phyloP scores from a whole-genome alignment of 225 moss, liverwort and hornwort genomes.

The Pleurozium schreberi region DNA sequence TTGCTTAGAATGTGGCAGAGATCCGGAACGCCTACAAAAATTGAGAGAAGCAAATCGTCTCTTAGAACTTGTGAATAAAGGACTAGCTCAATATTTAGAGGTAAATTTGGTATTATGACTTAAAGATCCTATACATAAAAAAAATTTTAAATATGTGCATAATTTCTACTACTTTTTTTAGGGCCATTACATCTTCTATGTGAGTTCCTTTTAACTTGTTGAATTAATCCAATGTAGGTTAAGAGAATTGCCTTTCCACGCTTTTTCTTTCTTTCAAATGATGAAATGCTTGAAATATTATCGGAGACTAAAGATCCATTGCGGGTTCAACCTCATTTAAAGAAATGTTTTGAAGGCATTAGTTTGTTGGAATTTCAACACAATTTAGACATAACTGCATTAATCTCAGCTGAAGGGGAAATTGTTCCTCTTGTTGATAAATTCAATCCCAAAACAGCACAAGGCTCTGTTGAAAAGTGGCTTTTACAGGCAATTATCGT shows the following conservation, averaged over 20 bases:
- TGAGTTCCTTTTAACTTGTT: not conserved
- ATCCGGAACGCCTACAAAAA: not conserved
- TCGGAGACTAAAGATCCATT: not conserved
- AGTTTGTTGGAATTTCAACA: not conserved
- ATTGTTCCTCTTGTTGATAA: not conserved
- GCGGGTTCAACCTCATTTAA: not conserved
- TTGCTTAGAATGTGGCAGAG: not conserved
- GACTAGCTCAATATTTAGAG: not conserved
- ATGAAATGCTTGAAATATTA: not conserved
- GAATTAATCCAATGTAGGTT: not conserved
- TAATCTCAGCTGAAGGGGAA: not conserved
- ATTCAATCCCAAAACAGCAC: not conserved
- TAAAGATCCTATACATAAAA: no score
- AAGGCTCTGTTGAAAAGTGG: not conserved
- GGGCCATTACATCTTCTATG: not conserved
- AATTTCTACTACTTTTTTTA: not conserved
- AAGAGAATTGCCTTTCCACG: not conserved
- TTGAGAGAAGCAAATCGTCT: not conserved
- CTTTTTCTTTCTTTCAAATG: not conserved
- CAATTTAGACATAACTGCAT: not conserved
- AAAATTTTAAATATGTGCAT: rapidly evolving
- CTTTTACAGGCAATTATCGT: not conserved
- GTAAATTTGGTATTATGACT: not conserved
- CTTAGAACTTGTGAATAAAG: not conserved
- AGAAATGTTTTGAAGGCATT: not conserved